phyloP scores from a whole-genome alignment of 2,329 filamentous ascomycete genomes.

The Fonsecaea monophora region DNA sequence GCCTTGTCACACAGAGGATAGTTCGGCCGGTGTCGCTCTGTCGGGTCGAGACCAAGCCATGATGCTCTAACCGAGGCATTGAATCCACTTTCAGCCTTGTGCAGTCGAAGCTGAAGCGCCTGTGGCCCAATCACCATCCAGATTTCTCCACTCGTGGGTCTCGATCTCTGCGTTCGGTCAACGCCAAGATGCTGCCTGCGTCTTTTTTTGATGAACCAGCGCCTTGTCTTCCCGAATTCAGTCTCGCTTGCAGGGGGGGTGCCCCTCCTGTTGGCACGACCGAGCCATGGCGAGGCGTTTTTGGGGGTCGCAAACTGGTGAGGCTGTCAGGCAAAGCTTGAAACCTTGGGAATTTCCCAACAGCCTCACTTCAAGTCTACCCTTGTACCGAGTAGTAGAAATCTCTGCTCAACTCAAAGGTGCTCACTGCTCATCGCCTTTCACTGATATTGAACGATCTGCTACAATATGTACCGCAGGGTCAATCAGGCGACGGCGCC shows the following conservation, averaged over 20 bases:
- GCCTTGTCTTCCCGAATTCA: not conserved
- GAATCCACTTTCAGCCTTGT: not conserved
- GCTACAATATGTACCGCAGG: not conserved
- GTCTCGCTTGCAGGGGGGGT: too few species aligned
- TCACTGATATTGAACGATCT: not conserved
- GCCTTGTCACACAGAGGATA: not conserved
- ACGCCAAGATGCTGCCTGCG: not conserved
- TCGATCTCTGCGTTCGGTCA: not conserved
- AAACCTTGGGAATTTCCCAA: not conserved
- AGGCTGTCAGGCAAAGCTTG: not conserved
- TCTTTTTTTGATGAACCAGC: not conserved
- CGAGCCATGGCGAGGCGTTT: not conserved
- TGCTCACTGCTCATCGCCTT: not conserved
- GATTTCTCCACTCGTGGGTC: not conserved
- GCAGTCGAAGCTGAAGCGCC: not conserved
- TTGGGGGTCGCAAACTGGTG: not conserved
- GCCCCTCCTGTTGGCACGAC: too few species aligned
- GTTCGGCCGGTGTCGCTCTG: not conserved
- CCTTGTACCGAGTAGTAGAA: not conserved
- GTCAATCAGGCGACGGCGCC: not conserved
- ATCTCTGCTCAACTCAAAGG: not conserved
- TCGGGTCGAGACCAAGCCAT: not conserved
- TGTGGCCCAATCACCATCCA: not conserved
- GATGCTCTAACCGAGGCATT: not conserved
- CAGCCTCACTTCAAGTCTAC: not conserved